Evolutionary conservation across 305 asterid species (phyloP), one percentile per base, ranked within the genome.

Genomic region (Plantago lanceolata): DNA sequence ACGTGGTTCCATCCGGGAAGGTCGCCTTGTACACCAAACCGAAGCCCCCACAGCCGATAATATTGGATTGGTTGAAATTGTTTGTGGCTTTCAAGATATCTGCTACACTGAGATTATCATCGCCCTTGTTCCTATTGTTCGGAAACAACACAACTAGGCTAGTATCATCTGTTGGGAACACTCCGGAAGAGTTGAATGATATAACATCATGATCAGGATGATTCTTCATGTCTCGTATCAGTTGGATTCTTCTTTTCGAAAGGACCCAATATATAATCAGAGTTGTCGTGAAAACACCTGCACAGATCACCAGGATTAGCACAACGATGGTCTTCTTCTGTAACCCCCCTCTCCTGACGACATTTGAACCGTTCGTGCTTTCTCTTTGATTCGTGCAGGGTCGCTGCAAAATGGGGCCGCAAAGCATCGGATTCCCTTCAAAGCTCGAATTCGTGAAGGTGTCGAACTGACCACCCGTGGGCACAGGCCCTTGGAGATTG

Each of bases 21-120:
- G 81, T 90, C 20, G 99, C 99, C 77, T 79, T 90, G 48, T 84
- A 93, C 12, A 93, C 99, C 90, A 93, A 57, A 19, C 99, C 99
- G 45, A 90, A 93, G 54, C 99, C 99, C 40, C 99, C 99, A 71
- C 99, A 88, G 28, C 99, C 99, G 20, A 93, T 73, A 61, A 93
- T 93, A 54, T 93, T 90, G 16, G 92, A 76, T 73, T 90, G 99
- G 84, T 79, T 88, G 83, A 93, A 93, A 73, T 84, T 80, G 65
- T 90, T 86, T 14, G 99, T 90, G 80, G 96, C 99, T 73, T 81
- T 86, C 81, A 85, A 35, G 66, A 93, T 79, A 66, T 93, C 99
- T 29, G 74, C 73, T 62, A 90, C 68, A 5, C 90, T 83, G 72
- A 93, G 85, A 69, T 86, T 95, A 80, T 77, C 80, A 47, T 74